A percentile compares a stretch with the other conserved stretches of the same genome.
Evolutionary conservation across 2,329 filamentous ascomycete genomes (phyloP).

Genomic region (Sclerotinia subarctica): DNA sequence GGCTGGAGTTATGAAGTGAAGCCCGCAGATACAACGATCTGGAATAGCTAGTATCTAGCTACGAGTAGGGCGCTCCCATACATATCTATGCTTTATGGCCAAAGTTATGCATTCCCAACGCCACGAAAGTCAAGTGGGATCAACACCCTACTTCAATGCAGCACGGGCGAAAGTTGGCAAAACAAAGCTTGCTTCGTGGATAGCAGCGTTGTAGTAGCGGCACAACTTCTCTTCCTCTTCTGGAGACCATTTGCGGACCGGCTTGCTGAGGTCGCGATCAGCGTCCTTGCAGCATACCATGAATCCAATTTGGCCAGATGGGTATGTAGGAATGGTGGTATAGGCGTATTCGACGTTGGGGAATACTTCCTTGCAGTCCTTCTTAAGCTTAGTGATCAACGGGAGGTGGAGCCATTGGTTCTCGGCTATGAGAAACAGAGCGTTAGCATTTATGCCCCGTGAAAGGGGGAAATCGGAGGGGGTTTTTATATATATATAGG

Average conservation of each 20-base stretch:
- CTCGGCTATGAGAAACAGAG: constrained; percentile 62
- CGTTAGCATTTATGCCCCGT: constrained; percentile 20
- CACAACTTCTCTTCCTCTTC: constrained; percentile 93
- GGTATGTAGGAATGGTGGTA: constrained; percentile 99
- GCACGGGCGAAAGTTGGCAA: constrained; percentile 91
- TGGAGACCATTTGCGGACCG: constrained; percentile 72
- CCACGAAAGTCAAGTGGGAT: background rate
- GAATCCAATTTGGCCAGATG: constrained; percentile 98
- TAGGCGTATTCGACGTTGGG: constrained; percentile 97
- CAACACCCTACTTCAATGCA: constrained; percentile 53
- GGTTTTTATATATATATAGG: background rate
- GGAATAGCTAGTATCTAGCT: background rate
- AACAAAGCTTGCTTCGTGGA: constrained; percentile 92
- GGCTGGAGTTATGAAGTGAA: constrained; percentile 1
- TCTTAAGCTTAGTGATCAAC: constrained; percentile 92
- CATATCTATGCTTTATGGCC: background rate
- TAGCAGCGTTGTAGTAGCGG: constrained; percentile 96
- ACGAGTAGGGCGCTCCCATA: background rate
- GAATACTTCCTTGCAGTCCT: constrained; percentile 96
- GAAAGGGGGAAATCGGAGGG: constrained; percentile 22
- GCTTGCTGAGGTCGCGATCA: constrained; percentile 77
- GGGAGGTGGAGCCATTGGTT: constrained; percentile 98
- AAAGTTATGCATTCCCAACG: background rate
- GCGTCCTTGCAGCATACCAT: constrained; percentile 99
- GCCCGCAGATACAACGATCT: background rate